A percentile compares a stretch with the other conserved stretches of the same genome.
Evolutionary conservation across 2,329 filamentous ascomycete species (phyloP).

Genomic region (Colletotrichum truncatum): DNA sequence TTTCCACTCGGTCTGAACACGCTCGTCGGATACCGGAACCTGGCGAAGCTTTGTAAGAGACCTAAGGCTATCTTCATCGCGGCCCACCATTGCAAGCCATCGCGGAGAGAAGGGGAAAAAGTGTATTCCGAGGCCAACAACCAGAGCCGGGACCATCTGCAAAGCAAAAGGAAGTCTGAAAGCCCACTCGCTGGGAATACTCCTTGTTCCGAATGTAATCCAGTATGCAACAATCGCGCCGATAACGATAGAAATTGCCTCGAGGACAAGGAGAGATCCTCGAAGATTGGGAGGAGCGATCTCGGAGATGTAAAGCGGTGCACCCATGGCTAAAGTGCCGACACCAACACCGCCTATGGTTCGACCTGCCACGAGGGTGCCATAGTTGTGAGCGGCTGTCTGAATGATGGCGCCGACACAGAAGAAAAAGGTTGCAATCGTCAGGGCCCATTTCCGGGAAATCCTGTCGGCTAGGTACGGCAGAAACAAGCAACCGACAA

Average conservation of each 20-base stretch:
- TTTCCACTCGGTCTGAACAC: slow-evolving; percentile 56
- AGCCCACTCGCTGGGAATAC: slow-evolving; percentile 49
- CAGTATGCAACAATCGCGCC: slow-evolving; percentile 63
- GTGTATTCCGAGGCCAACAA: slow-evolving; percentile 49
- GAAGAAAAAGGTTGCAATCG: slow-evolving; percentile 48
- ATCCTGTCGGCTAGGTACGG: slow-evolving; percentile 49
- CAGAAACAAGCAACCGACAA: slow-evolving; percentile 44
- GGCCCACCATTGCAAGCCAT: slow-evolving; percentile 50
- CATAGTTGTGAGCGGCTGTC: slow-evolving; percentile 38
- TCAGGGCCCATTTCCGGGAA: slow-evolving; percentile 52
- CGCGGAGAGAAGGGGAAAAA: slow-evolving; percentile 56
- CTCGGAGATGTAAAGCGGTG: slow-evolving; percentile 42
- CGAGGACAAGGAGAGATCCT: slow-evolving; percentile 56
- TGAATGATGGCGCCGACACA: slow-evolving; percentile 52
- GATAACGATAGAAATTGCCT: slow-evolving; percentile 59
- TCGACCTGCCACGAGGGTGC: slow-evolving; percentile 36
- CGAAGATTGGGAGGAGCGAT: slow-evolving; percentile 47
- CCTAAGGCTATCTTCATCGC: slow-evolving; percentile 48
- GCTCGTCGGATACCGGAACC: slow-evolving; percentile 49
- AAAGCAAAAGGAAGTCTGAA: slow-evolving; percentile 57
- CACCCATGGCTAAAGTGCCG: slow-evolving; percentile 40
- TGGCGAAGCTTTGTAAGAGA: slow-evolving; percentile 48
- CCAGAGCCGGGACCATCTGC: slow-evolving; percentile 51
- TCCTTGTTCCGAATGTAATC: slow-evolving; percentile 61
- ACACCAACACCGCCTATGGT: slow-evolving; percentile 41